Conservation (phyloP, 2,329 filamentous ascomycete genomes). For the Tolypocladium cylindrosporum region DNA sequence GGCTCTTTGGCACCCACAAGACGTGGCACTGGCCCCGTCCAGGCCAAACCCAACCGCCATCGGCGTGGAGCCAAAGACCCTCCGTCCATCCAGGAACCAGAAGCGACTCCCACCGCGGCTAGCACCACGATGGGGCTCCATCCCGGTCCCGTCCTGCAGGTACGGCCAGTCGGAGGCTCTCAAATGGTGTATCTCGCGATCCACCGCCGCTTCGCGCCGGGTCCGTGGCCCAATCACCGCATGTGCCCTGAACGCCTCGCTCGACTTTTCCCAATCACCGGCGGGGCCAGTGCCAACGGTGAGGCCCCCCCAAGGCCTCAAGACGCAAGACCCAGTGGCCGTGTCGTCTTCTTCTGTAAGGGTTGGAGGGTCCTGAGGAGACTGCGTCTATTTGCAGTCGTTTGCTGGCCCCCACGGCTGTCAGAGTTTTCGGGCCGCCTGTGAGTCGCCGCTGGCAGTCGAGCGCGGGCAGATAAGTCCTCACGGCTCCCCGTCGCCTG, state of each 20-base stretch:
- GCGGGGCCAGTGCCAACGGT: not conserved
- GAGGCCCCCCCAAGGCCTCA: not conserved
- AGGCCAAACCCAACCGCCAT: not conserved
- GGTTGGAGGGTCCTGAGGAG: not conserved
- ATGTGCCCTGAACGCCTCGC: constrained; percentile 4
- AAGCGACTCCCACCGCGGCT: not conserved
- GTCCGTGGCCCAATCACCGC: constrained; percentile 9
- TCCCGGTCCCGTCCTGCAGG: constrained; percentile 6
- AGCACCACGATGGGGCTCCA: not conserved
- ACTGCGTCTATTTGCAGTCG: not conserved
- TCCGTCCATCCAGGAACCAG: not conserved
- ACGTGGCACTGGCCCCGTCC: not conserved
- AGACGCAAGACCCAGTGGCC: not conserved
- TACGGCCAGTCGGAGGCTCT: constrained; percentile 9
- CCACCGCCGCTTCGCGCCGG: constrained; percentile 5
- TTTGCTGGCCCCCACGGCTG: not conserved
- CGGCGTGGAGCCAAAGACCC: not conserved
- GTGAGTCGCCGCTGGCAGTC: not conserved
- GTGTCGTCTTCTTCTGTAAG: not conserved
- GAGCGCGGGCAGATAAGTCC: not conserved
- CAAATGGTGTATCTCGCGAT: constrained; percentile 1
- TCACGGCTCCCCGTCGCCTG: not conserved
- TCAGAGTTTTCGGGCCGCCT: not conserved
- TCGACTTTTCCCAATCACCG: not conserved
- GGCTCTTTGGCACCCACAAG: not conserved